Evolutionary conservation across 345 rosid species (phyloP).

Genomic region (Gossypium ekmanianum): DNA sequence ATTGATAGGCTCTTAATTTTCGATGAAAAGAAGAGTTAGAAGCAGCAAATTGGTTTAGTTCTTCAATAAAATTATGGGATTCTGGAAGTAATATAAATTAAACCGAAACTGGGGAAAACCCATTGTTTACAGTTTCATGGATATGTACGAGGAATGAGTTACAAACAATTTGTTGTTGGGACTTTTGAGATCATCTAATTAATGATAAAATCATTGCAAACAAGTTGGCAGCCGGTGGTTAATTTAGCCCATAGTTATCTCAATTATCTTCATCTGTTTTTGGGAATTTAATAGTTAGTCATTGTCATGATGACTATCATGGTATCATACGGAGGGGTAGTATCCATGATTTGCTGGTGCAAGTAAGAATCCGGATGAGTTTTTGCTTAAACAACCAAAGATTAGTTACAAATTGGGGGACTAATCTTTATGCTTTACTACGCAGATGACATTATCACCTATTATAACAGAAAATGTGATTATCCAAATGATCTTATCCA

Average conservation of each 20-base stretch:
- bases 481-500: neutral
- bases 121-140: neutral
- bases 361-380: neutral
- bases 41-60: neutral
- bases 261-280: neutral
- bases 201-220: neutral
- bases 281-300: neutral
- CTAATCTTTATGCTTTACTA: neutral
- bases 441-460: neutral
- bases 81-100: neutral
- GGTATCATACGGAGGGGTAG: slow-evolving; percentile 1
- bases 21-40: neutral
- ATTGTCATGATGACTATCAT: neutral
- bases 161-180: no score
- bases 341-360: slow-evolving; percentile 6
- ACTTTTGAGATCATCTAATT: neutral
- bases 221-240: slow-evolving; percentile 16
- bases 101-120: neutral
- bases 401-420: slow-evolving; percentile 15
- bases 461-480: neutral
- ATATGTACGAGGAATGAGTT: neutral
- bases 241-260: neutral
- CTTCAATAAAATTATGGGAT: neutral
- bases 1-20: no score
- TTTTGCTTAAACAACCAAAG: slow-evolving; percentile 6